These are phyloP conservation scores for Pseudogymnoascus sp. DNA, from an alignment of 2,329 filamentous ascomycete genomes.

Conservation along the genomic window DNA sequence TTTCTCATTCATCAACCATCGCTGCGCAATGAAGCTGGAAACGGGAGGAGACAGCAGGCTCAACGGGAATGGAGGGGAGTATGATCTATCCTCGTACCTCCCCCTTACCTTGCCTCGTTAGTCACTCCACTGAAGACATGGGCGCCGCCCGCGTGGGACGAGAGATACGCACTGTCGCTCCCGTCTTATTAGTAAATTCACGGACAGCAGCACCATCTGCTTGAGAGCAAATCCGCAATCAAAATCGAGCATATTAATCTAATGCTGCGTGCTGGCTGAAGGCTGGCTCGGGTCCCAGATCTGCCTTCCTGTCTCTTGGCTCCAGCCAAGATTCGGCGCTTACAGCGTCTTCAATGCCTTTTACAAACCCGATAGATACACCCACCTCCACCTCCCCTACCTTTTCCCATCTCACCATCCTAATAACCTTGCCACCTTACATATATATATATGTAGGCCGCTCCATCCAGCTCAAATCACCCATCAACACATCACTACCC, in stretches of 20 bases:
- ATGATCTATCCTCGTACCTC: background rate
- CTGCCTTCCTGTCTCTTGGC: background rate
- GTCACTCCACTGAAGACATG: constrained; percentile 1
- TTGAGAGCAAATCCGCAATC: background rate
- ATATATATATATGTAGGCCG: background rate
- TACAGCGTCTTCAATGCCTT: background rate
- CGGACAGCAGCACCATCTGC: background rate
- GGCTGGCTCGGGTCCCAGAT: background rate
- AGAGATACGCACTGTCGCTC: background rate
- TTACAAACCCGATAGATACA: background rate
- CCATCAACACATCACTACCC: background rate
- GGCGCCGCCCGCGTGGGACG: background rate
- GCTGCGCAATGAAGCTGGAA: background rate
- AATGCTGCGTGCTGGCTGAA: background rate
- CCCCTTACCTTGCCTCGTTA: background rate
- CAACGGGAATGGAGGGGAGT: background rate
- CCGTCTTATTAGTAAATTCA: background rate
- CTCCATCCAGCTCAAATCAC: background rate
- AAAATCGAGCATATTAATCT: too few relatives aligned
- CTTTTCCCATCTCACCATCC: background rate
- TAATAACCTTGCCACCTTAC: background rate
- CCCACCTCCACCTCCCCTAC: background rate
- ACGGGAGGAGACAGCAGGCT: background rate
- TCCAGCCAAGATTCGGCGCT: background rate
- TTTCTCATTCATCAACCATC: background rate